Conservation (phyloP, 495 filamentous ascomycete genomes). For the Cercophora sp. region DNA sequence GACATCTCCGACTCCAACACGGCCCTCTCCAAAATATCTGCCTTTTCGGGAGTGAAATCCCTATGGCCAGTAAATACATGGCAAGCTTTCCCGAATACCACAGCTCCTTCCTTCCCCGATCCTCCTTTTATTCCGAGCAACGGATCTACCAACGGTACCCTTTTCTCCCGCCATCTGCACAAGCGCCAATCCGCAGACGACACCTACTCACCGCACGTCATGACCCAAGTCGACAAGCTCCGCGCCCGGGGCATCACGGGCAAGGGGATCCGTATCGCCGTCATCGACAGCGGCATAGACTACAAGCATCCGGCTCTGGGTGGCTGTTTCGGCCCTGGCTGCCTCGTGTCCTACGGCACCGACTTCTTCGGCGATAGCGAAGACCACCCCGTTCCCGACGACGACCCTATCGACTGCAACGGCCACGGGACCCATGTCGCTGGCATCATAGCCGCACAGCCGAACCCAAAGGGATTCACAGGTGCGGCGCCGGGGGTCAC, state of each 20-base stretch:
- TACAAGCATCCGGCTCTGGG: constrained; percentile 51
- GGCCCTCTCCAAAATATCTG: constrained; percentile 14
- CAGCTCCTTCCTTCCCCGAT: no score
- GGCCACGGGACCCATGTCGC: constrained; percentile 42
- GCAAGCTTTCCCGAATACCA: not conserved
- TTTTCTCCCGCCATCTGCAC: not conserved
- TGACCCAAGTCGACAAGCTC: constrained; percentile 40
- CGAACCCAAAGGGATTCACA: constrained; percentile 37
- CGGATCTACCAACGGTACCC: not conserved
- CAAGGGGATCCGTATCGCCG: constrained; percentile 35
- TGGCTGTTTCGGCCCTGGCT: constrained; percentile 47
- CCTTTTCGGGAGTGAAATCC: not conserved
- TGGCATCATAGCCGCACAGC: constrained; percentile 50
- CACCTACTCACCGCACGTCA: constrained; percentile 32
- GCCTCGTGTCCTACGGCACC: constrained; percentile 42
- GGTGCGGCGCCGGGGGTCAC: constrained; percentile 50
- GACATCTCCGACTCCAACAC: constrained; percentile 25
- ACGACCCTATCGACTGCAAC: constrained; percentile 20
- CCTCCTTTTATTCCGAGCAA: not conserved
- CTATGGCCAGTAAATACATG: not conserved
- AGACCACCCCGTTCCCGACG: constrained; percentile 32
- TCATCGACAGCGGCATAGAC: constrained; percentile 44
- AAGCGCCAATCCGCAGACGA: constrained; percentile 12
- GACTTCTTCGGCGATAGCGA: constrained; percentile 42
- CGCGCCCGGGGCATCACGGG: constrained; percentile 32